These are phyloP conservation scores for Mucor circinelloides DNA, from an alignment of 371 early-diverging fungal genomes.

Conservation along the genomic window DNA sequence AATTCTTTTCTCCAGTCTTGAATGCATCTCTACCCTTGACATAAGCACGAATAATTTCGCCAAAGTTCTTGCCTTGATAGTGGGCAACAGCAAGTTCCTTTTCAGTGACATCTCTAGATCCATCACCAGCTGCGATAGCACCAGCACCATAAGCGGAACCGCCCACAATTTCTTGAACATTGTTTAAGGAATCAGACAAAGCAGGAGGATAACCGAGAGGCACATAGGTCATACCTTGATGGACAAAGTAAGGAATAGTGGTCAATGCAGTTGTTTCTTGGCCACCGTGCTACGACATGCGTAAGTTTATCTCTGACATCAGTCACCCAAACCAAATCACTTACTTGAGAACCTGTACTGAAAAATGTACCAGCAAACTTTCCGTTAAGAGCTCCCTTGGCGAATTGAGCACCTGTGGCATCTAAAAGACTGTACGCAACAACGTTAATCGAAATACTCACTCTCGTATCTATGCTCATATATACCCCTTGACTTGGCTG, in stretches of 20 bases:
- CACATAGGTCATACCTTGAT: conserved; percentile 83
- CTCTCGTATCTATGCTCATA: neutral
- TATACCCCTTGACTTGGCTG: conserved; percentile 37
- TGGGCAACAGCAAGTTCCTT: conserved; percentile 68
- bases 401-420: conserved; percentile 71
- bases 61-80: conserved; percentile 64
- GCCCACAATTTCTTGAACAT: conserved; percentile 55
- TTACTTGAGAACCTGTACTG: conserved; percentile 56
- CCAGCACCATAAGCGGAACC: conserved; percentile 78
- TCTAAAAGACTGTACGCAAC: conserved; percentile 51
- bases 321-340: conserved; percentile 56
- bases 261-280: conserved; percentile 73
- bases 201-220: conserved; percentile 67
- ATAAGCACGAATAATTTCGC: conserved; percentile 41
- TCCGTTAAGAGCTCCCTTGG: conserved; percentile 47
- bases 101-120: conserved; percentile 53
- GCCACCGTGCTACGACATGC: conserved; percentile 57
- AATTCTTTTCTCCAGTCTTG: conserved; percentile 9
- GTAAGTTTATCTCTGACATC: conserved; percentile 37
- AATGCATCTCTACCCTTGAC: conserved; percentile 26
- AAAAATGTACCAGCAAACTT: conserved; percentile 69
- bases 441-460: neutral
- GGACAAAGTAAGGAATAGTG: conserved; percentile 68
- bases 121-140: conserved; percentile 68
- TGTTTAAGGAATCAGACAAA: conserved; percentile 33